Percentiles rank a stretch among this genome's conserved stretches.
These are phyloP conservation scores for Mycena belliarum DNA, from an alignment of 768 basidiomycete genomes.

Conservation along the genomic window DNA sequence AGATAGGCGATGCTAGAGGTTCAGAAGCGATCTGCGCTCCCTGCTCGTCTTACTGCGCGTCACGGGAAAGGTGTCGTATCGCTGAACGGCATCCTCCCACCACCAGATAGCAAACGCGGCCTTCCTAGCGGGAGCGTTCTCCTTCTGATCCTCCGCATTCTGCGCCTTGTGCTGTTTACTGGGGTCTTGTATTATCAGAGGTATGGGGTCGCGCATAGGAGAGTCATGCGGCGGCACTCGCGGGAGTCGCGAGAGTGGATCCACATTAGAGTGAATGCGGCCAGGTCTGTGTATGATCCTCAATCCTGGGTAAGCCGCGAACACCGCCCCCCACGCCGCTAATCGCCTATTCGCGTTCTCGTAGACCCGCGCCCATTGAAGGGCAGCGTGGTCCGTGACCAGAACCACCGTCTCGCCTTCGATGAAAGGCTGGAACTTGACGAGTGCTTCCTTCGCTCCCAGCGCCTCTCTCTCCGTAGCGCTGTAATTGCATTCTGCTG, in stretches of 20 bases:
- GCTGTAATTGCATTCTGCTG: neutral
- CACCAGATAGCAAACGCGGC: neutral
- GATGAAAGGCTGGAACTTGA: neutral
- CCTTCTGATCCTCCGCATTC: neutral
- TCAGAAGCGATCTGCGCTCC: neutral
- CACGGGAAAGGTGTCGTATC: neutral
- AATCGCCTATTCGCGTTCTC: slow-evolving; percentile 21
- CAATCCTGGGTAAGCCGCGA: slow-evolving; percentile 26
- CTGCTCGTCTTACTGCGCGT: neutral
- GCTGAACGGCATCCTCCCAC: neutral
- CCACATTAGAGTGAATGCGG: slow-evolving; percentile 24
- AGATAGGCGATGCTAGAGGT: too few relatives aligned
- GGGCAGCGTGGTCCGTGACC: slow-evolving; percentile 11
- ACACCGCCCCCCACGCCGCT: slow-evolving; percentile 27
- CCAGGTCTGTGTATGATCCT: slow-evolving; percentile 30
- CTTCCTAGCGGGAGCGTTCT: neutral
- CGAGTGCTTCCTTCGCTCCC: slow-evolving; percentile 15
- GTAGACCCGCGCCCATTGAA: slow-evolving; percentile 13
- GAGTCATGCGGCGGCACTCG: neutral
- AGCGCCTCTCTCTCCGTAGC: neutral
- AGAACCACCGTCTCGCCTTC: neutral
- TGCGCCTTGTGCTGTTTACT: neutral
- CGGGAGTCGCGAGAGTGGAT: neutral
- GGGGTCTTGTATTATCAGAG: neutral
- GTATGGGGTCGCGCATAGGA: neutral